phyloP scores from a whole-genome alignment of 257 asterid species.

The Fraxinus americana region DNA sequence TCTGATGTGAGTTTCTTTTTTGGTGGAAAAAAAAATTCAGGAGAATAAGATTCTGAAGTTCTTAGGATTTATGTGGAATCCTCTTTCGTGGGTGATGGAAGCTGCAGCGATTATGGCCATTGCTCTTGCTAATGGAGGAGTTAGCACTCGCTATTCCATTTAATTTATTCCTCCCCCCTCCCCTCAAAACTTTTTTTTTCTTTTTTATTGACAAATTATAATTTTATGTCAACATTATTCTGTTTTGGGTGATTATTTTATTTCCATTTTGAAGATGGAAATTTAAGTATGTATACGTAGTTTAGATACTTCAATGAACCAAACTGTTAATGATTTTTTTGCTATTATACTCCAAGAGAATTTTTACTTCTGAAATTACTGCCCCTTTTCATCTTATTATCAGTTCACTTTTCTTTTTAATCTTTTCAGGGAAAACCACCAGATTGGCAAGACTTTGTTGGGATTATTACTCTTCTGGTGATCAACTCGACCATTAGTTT shows the following conservation, averaged over 20 bases:
- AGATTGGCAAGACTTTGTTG: slow-evolving; percentile 29
- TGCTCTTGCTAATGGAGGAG: slow-evolving; percentile 28
- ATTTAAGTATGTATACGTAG: not conserved
- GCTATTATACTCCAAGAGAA: not conserved
- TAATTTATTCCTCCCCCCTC: no score
- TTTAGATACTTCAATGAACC: not conserved
- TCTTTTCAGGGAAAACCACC: slow-evolving; percentile 27
- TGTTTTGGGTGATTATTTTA: not conserved
- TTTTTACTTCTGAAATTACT: not conserved
- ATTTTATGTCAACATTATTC: not conserved
- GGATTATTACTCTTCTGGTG: slow-evolving; percentile 21
- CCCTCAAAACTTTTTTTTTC: not conserved
- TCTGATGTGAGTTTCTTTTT: not conserved
- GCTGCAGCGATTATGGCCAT: slow-evolving; percentile 29
- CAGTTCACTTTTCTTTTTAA: not conserved
- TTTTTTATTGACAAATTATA: not conserved
- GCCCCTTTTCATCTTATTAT: not conserved
- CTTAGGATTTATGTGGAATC: slow-evolving; percentile 29
- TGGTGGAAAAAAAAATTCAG: slow-evolving; percentile 16
- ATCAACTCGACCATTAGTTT: slow-evolving; percentile 28
- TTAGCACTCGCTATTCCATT: not conserved
- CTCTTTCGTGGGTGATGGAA: slow-evolving; percentile 30
- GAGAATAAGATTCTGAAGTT: slow-evolving; percentile 23
- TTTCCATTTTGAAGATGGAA: not conserved
- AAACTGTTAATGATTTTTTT: slow-evolving; percentile 1